These are phyloP conservation scores for Xylaria sp. DNA, from an alignment of 2,329 filamentous ascomycete genomes.

Conservation along the genomic window DNA sequence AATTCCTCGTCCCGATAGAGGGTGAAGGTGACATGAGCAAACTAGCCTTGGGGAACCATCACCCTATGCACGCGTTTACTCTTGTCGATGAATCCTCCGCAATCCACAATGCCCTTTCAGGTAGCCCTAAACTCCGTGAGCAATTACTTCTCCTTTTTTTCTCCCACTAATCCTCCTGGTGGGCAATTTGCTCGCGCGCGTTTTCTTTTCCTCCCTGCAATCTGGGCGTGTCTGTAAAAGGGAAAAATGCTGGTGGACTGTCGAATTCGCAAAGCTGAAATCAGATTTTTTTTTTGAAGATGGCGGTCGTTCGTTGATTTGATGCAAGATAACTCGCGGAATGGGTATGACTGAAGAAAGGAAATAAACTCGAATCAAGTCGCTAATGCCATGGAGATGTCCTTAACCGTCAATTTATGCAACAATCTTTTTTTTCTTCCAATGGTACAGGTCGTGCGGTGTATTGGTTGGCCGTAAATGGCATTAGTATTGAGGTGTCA, in stretches of 20 bases:
- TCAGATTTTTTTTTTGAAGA: slow-evolving; percentile 48
- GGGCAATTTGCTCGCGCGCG: slow-evolving; percentile 40
- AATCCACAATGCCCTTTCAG: slow-evolving; percentile 29
- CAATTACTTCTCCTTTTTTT: slow-evolving; percentile 43
- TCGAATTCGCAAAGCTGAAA: slow-evolving; percentile 47
- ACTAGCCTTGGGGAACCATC: slow-evolving; percentile 22
- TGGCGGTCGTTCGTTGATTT: slow-evolving; percentile 45
- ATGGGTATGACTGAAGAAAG: slow-evolving; percentile 52
- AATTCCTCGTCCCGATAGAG: slow-evolving; percentile 22
- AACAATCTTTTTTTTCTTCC: slow-evolving; percentile 58
- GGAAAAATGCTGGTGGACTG: slow-evolving; percentile 44
- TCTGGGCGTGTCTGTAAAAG: slow-evolving; percentile 44
- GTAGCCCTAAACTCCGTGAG: slow-evolving; percentile 26
- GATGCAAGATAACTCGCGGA: slow-evolving; percentile 48
- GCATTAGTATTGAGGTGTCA: slow-evolving; percentile 22
- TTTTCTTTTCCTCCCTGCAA: slow-evolving; percentile 44
- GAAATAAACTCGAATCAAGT: slow-evolving; percentile 53
- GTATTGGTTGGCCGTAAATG: slow-evolving; percentile 36
- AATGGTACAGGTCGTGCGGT: slow-evolving; percentile 52
- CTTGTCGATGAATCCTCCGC: slow-evolving; percentile 31
- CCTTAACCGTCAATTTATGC: slow-evolving; percentile 57
- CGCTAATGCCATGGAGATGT: slow-evolving; percentile 62
- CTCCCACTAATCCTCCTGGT: slow-evolving; percentile 37
- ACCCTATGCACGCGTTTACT: slow-evolving; percentile 26
- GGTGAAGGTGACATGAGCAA: slow-evolving; percentile 17